Evolutionary conservation across 2,329 filamentous ascomycete genomes (phyloP).

Genomic region (Zalaria obscura): DNA sequence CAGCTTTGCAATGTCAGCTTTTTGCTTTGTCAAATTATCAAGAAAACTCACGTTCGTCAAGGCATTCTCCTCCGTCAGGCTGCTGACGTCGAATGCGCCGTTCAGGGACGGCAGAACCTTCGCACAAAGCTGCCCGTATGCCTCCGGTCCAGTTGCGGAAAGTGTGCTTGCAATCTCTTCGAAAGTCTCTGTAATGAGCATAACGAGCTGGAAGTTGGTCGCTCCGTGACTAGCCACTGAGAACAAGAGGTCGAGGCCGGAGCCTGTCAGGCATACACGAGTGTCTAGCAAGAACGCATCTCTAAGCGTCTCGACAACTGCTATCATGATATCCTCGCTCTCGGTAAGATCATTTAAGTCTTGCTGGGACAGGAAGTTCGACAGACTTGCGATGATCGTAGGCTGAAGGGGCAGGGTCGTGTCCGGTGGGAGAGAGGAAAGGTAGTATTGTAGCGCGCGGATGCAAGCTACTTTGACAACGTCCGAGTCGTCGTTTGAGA

Average conservation of each 20-base stretch:
- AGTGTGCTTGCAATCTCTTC: constrained; percentile 69
- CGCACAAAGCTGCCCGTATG: constrained; percentile 64
- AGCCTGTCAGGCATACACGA: constrained; percentile 56
- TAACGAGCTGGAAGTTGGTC: constrained; percentile 78
- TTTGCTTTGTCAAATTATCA: constrained; percentile 10
- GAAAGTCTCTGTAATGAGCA: constrained; percentile 79
- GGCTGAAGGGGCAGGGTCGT: constrained; percentile 44
- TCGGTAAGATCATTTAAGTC: constrained; percentile 75
- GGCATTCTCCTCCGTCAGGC: constrained; percentile 70
- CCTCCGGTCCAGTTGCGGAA: constrained; percentile 46
- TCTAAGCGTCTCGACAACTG: constrained; percentile 72
- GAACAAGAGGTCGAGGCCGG: constrained; percentile 74
- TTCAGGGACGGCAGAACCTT: constrained; percentile 81
- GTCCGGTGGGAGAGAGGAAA: constrained; percentile 37
- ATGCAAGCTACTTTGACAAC: constrained; percentile 88
- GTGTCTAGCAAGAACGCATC: constrained; percentile 72
- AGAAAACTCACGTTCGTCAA: constrained; percentile 51
- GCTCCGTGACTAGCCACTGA: constrained; percentile 78
- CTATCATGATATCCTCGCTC: constrained; percentile 82
- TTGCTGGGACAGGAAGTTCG: constrained; percentile 62
- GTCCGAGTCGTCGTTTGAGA: constrained; percentile 64
- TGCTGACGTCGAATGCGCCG: constrained; percentile 77
- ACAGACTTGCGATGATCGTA: constrained; percentile 45
- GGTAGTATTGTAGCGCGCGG: constrained; percentile 62
- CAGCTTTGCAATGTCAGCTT: constrained; percentile 30